Evolutionary conservation across 805 yeast genomes (phyloP).

Genomic region (Wickerhamomyces sydowiorum): DNA sequence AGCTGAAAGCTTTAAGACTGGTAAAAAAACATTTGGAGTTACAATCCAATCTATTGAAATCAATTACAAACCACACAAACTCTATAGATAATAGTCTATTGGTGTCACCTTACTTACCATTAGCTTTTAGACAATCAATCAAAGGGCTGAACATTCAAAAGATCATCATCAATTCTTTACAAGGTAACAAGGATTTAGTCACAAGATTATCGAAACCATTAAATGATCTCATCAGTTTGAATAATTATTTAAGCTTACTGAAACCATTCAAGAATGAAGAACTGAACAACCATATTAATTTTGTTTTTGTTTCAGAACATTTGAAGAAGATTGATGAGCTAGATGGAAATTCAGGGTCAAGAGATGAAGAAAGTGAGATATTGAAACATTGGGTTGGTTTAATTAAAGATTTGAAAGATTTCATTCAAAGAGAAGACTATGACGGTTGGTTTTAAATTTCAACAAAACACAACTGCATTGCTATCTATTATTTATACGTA

Average conservation of each 20-base stretch:
- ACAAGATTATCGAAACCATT: conserved; percentile 17
- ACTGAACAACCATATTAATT: conserved; percentile 19
- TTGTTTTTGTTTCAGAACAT: conserved; percentile 13
- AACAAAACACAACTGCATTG: no score
- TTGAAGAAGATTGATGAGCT: conserved; percentile 8
- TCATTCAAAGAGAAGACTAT: conserved; percentile 15
- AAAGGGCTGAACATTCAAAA: conserved; percentile 22
- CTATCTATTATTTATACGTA: no score
- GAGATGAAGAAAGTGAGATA: not conserved
- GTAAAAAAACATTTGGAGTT: conserved; percentile 23
- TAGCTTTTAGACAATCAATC: conserved; percentile 23
- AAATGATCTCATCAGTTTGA: conserved; percentile 21
- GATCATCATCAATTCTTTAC: conserved; percentile 23
- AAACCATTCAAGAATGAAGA: conserved; percentile 23
- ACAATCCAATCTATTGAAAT: conserved; percentile 8
- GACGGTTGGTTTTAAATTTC: conserved; percentile 23
- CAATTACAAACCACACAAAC: conserved; percentile 15
- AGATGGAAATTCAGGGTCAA: not conserved
- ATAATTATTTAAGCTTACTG: conserved; percentile 20
- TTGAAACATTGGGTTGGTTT: conserved; percentile 18
- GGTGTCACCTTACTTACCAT: conserved; percentile 23
- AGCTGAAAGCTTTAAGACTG: conserved; percentile 33
- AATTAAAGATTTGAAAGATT: conserved; percentile 14
- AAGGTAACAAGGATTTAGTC: conserved; percentile 18
- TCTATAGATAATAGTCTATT: conserved; percentile 14